Base-by-base conservation (phyloP, 352 stramenopile species). In the Albugo candida region DNA sequence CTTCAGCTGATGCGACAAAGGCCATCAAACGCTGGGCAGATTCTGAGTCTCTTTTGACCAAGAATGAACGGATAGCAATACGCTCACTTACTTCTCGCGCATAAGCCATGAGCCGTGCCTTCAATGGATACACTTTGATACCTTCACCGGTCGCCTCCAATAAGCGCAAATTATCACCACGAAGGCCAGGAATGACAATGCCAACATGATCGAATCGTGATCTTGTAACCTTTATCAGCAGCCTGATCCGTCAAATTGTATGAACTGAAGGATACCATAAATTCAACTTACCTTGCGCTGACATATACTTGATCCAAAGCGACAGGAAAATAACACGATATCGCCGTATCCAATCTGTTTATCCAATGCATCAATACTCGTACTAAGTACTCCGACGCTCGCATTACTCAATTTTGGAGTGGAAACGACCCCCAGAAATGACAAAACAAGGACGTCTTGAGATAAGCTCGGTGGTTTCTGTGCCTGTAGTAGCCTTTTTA, bases 151-250 rank as follows among this genome's bases (percentile, higher is more conserved):
- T 91, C 4, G 77, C 75, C 47, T 91, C 77, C 43, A 91, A 64
- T 19, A 91, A 80, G 0, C 72, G 65, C n/a, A 84, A 51, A 24
- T 43, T 43, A 24, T 8, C 38, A 43, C 20, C 38, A 10, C 24
- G 24, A 13, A 85, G 54, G 0, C 74, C 73, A 2, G 77, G 77
- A 0, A 87, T 71, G 13, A 91, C 74, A 13, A 91, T 81, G 0
- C 67, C 77, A 27, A 81, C 73, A 37, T 91, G 77, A 44, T 91
- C 77, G 45, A 87, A 91, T 45, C 68, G 79, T 1, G 74, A 63
- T 5, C 76, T 59, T 36, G 76, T 89, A 34, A 82, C 72, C 70
- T 82, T 47, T 48, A 21, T 12, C 3, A 24, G 8, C 17, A 24
- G 14, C 36, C 14, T 43, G 17, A 19, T 24, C 38, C 36, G 16